Evolutionary conservation across 176 grass and related monocot species (phyloP).

Genomic region (Aegilops bicornis): DNA sequence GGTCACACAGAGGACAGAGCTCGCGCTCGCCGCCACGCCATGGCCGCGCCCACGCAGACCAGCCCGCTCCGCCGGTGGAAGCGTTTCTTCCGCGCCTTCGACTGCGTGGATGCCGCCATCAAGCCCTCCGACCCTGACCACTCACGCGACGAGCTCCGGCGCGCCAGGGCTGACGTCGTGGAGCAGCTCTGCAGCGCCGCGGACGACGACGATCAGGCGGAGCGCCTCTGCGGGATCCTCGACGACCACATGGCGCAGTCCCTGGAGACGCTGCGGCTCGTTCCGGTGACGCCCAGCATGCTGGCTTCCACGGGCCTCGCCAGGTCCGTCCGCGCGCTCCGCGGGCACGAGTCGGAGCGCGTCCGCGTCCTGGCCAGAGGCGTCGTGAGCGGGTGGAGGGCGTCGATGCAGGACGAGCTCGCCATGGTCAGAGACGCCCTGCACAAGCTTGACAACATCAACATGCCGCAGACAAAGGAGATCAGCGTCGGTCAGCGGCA

Average conservation of each 20-base stretch:
- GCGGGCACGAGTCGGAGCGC: neutral
- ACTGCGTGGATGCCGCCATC: neutral
- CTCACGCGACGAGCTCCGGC: neutral
- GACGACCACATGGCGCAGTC: conserved; percentile 18
- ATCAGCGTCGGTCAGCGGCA: neutral
- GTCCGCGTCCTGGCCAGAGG: conserved; percentile 8
- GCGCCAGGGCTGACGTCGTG: neutral
- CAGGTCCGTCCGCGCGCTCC: neutral
- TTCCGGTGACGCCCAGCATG: neutral
- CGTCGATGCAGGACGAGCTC: neutral
- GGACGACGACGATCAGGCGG: neutral
- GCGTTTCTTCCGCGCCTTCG: conserved; percentile 10
- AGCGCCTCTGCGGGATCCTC: neutral
- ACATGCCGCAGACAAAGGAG: neutral
- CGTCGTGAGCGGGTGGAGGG: neutral
- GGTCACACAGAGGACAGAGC: too few species aligned
- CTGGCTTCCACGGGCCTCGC: neutral
- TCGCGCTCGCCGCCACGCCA: neutral
- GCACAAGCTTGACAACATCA: neutral
- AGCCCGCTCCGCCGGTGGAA: conserved; percentile 14
- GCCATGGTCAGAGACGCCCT: neutral
- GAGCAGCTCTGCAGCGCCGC: neutral
- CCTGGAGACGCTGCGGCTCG: neutral
- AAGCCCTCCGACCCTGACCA: neutral
- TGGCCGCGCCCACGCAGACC: neutral